Evolutionary conservation across 768 basidiomycete species (phyloP), one percentile per base, ranked within the genome.

Genomic region (Russula abietina): DNA sequence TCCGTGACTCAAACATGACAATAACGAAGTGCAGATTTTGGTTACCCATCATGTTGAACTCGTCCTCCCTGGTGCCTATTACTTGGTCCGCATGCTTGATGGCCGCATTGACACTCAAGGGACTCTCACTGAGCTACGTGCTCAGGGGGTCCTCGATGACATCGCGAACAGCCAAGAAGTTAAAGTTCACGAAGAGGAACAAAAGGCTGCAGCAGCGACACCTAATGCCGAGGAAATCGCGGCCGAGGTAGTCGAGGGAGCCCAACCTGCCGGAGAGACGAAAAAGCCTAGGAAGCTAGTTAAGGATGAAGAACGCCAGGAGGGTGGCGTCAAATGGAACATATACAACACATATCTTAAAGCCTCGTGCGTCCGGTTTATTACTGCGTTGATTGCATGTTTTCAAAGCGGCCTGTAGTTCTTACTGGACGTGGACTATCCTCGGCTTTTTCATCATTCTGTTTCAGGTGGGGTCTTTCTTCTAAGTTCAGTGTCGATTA

Each of bases 11-110:
- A 26, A n/a, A 16, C 16, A 24, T 16, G 59, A 19, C 53, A 11
- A 2, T 55, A 30, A 63, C 33, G 48, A 14, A 36, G 17, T 32
- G 1, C 12, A 85, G 85, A 75, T 87, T 45, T 77, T 88, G 4
- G 90, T 93, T 39, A 91, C 90, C 0, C 91, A 93, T 65, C 91
- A 93, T 69, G 85, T 93, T 30, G 88, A 92, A 55, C 81, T 94
- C 1, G 85, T 93, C 19, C 80, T 91, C 8, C 86, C 90, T 0
- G 85, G 83, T 0, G 82, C 88, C 0, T 70, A 85, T 67, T 91
- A 91, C 68, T 74, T 93, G 3, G 79, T 92, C 8, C 83, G 89
- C 30, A 86, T 93, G 81, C 78, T 90, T 2, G 90, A 92, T 69
- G 91, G 91, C 2, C 83, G 89, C 16, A 84, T 92, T 55, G 89